phyloP scores from a whole-genome alignment of 208 protist species.

The Crithidia thermophila region DNA sequence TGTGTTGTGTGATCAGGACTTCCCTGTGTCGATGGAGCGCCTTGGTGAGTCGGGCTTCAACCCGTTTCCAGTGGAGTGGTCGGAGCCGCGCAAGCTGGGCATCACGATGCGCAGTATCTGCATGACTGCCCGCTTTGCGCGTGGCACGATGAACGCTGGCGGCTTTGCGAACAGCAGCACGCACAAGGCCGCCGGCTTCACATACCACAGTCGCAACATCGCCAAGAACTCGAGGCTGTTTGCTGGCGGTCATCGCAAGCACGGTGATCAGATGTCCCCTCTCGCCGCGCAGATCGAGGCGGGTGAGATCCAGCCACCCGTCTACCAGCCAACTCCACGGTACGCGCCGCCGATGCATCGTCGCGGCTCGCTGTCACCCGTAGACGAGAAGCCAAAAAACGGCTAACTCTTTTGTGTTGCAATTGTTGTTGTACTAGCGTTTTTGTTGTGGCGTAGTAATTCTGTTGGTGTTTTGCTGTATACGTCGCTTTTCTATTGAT shows the following conservation, averaged over 20 bases:
- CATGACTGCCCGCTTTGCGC: slow-evolving; percentile 76
- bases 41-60: slow-evolving; percentile 84
- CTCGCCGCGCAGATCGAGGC: slow-evolving; percentile 75
- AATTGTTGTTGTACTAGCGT: too few relatives aligned
- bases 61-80: slow-evolving; percentile 90
- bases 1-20: slow-evolving; percentile 90
- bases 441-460: background rate
- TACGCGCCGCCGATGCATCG: slow-evolving; percentile 84
- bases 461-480: background rate
- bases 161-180: slow-evolving; percentile 69
- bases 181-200: slow-evolving; percentile 50
- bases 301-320: slow-evolving; percentile 64
- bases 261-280: slow-evolving; percentile 65
- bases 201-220: slow-evolving; percentile 68
- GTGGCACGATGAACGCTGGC: slow-evolving; percentile 76
- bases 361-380: slow-evolving; percentile 17
- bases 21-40: slow-evolving; percentile 77
- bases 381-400: background rate
- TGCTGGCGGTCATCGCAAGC: slow-evolving; percentile 51
- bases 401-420: background rate
- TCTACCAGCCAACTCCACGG: slow-evolving; percentile 71
- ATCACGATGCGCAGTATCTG: slow-evolving; percentile 86
- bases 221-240: slow-evolving; percentile 70
- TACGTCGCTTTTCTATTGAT: background rate
- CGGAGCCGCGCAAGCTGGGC: slow-evolving; percentile 83